Evolutionary conservation across 2,329 filamentous ascomycete genomes (phyloP), one percentile per base, ranked within the genome.

Genomic region (Cytospora mali): DNA sequence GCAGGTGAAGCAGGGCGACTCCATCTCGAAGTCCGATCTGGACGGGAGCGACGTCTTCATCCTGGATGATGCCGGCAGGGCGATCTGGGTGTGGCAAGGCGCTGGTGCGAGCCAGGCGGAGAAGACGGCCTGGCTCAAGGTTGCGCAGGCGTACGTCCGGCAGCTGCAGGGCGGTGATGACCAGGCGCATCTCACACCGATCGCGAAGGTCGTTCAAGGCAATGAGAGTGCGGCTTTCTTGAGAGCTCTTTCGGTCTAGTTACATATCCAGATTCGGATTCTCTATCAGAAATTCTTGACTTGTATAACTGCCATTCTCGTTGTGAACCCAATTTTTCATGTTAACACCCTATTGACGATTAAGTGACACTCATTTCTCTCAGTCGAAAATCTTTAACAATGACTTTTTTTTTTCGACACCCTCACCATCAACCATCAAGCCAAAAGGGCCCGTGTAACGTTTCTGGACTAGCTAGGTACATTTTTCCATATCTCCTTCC

Each of bases 61-160:
- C 23, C 77, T 88, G 23, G 81, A 84, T 64, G 85, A 88, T 67
- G 79, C 77, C 0, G 85, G 86, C 7, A 80, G 72, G 56, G 75
- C 75, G 9, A 76, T 90, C 35, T 90, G 87, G 86, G 84, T 90
- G 2, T 90, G 88, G 88, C 81, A 88, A 69, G 88, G 88, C 0
- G 73, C 75, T 2, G 76, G 77, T 1, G 86, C 87, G 10, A 89
- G 86, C 71, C 74, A 74, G 35, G 74, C 72, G 1, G 88, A 90
- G 74, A 87, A 80, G 72, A 79, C 82, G 6, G 76, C 77, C 71
- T 90, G 88, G 88, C 73, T 88, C 52, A 79, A 77, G 62, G 80
- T 86, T 5, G 81, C 83, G n/a, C 81, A 87, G 74, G 75, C 77
- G 6, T 88, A 88, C 66, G 70, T 84, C 55, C 75, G 75, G 13